phyloP scores from a whole-genome alignment of 2,329 filamentous ascomycete genomes.

The Paraconiothyrium brasiliense region DNA sequence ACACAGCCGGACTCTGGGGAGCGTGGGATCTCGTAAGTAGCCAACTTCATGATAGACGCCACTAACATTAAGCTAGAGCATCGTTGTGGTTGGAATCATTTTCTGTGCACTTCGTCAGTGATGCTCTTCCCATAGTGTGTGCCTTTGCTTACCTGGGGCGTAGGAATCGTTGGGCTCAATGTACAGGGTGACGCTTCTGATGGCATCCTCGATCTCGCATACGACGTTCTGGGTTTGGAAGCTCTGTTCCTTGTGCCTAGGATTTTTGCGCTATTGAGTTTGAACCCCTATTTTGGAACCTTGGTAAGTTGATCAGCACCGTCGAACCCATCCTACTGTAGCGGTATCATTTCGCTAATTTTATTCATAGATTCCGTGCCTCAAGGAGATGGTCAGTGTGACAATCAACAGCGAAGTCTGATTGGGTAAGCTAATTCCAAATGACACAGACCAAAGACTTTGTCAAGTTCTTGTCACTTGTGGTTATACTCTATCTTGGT shows the following conservation, averaged over 20 bases:
- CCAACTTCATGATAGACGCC: background rate
- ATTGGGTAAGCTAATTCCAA: conserved; percentile 15
- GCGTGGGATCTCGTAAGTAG: conserved; percentile 58
- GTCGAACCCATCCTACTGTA: background rate
- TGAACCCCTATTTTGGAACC: conserved; percentile 91
- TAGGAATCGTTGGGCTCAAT: conserved; percentile 73
- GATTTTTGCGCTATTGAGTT: conserved; percentile 85
- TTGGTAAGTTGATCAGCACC: conserved; percentile 55
- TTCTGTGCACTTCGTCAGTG: conserved; percentile 77
- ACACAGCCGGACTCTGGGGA: conserved; percentile 50
- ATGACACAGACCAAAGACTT: conserved; percentile 77
- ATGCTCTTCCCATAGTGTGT: background rate
- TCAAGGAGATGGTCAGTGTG: conserved; percentile 81
- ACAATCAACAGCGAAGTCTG: background rate
- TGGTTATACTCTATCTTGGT: conserved; percentile 83
- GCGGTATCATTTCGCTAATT: conserved; percentile 23
- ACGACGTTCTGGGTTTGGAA: conserved; percentile 89
- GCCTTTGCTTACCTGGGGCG: background rate
- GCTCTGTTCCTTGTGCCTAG: conserved; percentile 88
- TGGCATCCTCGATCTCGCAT: conserved; percentile 77
- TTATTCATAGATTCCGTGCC: conserved; percentile 73
- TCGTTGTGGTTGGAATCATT: conserved; percentile 75
- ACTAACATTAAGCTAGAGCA: conserved; percentile 51
- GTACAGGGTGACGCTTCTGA: conserved; percentile 58
- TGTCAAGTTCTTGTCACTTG: conserved; percentile 80